Percentiles rank a stretch among this genome's conserved stretches.
Conservation (phyloP, 805 yeast genomes). For the Suhomyces prunicola region DNA sequence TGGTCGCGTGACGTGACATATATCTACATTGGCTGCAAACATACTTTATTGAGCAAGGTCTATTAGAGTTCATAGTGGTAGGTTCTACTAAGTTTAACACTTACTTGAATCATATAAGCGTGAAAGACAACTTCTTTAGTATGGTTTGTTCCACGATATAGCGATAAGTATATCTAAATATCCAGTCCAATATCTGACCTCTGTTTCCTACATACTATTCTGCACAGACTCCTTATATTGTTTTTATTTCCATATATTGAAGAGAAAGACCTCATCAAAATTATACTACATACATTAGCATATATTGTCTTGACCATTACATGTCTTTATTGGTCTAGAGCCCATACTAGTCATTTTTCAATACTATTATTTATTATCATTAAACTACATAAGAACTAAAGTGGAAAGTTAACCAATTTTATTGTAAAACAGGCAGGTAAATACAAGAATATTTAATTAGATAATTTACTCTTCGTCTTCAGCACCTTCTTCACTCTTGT, state of each 20-base stretch:
- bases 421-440: constrained; percentile 6
- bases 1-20: background rate
- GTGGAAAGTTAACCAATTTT: constrained; percentile 10
- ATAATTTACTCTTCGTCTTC: constrained; percentile 70
- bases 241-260: too few species aligned
- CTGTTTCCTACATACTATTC: background rate
- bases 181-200: background rate
- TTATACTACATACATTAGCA: too few species aligned
- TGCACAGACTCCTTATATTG: background rate
- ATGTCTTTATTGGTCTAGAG: background rate
- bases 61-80: background rate
- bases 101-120: too few species aligned
- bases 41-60: background rate
- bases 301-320: background rate
- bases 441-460: constrained; percentile 11
- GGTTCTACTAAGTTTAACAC: background rate
- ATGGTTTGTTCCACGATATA: background rate
- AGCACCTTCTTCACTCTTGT: constrained; percentile 63
- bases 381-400: constrained; percentile 10
- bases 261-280: too few species aligned
- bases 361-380: constrained; percentile 4
- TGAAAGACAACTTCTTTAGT: too few species aligned
- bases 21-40: background rate
- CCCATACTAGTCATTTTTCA: background rate
- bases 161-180: background rate